Evolutionary conservation across 1,284 basidiomycete genomes (phyloP), one percentile per base, ranked within the genome.

Genomic region (Naganishia sp.): DNA sequence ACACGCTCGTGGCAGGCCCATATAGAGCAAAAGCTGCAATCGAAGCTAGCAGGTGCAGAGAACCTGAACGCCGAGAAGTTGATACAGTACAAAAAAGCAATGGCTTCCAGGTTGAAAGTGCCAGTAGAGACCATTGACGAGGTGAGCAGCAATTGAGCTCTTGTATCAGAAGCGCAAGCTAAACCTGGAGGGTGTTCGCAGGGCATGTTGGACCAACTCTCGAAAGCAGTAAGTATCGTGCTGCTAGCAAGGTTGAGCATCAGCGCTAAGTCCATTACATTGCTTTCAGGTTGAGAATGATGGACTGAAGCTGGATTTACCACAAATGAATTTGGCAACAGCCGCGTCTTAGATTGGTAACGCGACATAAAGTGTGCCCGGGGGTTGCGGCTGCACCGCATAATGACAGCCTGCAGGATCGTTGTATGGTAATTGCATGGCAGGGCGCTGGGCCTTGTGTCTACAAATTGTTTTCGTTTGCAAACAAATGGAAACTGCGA

Each of bases 401-500:
- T 35, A 28, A 28, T 10, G 3, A 2, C 11, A 18, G n/a, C 32
- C 18, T 21, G n/a, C 46, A 11, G 35, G 15, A 39, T 39, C 7
- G 56, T 58, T 51, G 47, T 51, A 51, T 61, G 35, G 13, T 50
- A 23, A 17, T 31, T 61, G 23, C 35, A 42, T n/a, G 21, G 15
- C 25, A 47, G 46, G 43, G 32, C 42, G 39, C 52, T 54, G 52
- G 52, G 41, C 42, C 39, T 23, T 41, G 32, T 39, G 28, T 61
- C 47, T 61, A 61, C 58, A 61, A 17, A 28, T 49, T n/a, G 47
- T 77, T 71, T 84, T 88, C 77, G 86, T 90, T 58, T 85, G 89
- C 63, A 78, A 90, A 96, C 61, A 97, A 82, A 77, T 96, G 94
- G 84, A 93, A 96, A 77, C 90, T 93, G 69, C 94, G 84, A 80